Evolutionary conservation across 768 basidiomycete species (phyloP).

Genomic region (Phanerochaete carnosa): DNA sequence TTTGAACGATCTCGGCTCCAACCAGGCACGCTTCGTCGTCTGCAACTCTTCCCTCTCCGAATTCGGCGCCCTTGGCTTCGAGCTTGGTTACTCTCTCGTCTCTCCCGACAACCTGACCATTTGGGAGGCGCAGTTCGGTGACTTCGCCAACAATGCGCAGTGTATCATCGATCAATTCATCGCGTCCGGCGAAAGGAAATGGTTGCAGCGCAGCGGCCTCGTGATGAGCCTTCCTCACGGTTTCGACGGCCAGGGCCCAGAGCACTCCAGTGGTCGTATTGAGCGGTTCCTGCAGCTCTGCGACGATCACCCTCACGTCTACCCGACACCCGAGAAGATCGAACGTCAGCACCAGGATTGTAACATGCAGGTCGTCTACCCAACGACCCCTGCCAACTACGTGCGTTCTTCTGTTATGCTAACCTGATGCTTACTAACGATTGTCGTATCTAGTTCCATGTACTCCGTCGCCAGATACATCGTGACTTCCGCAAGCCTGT

Average conservation of each 20-base stretch:
- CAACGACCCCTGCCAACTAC: slow-evolving; percentile 95
- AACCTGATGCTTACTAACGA: slow-evolving; percentile 12
- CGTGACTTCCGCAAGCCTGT: slow-evolving; percentile 98
- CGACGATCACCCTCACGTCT: slow-evolving; percentile 92
- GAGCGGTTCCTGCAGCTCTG: slow-evolving; percentile 98
- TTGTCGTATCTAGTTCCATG: slow-evolving; percentile 70
- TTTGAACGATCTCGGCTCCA: slow-evolving; percentile 81
- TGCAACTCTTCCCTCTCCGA: slow-evolving; percentile 98
- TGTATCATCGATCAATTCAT: slow-evolving; percentile 99
- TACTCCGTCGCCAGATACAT: slow-evolving; percentile 93
- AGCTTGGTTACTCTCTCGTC: slow-evolving; percentile 97
- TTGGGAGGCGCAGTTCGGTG: slow-evolving; percentile 99
- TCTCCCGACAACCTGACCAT: slow-evolving; percentile 90
- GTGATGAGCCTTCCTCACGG: slow-evolving; percentile 91
- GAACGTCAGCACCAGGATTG: slow-evolving; percentile 98
- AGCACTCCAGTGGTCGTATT: slow-evolving; percentile 93
- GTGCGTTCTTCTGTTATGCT: slow-evolving; percentile 34
- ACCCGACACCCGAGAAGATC: slow-evolving; percentile 84
- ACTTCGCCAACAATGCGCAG: slow-evolving; percentile 97
- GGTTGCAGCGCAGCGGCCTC: slow-evolving; percentile 90
- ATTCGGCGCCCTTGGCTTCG: slow-evolving; percentile 92
- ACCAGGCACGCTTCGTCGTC: slow-evolving; percentile 90
- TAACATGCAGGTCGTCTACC: slow-evolving; percentile 99
- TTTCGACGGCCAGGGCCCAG: slow-evolving; percentile 97
- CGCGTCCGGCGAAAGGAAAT: slow-evolving; percentile 95